Base-by-base conservation (phyloP, 495 filamentous ascomycete genomes). In the Neurospora sublineolata region DNA sequence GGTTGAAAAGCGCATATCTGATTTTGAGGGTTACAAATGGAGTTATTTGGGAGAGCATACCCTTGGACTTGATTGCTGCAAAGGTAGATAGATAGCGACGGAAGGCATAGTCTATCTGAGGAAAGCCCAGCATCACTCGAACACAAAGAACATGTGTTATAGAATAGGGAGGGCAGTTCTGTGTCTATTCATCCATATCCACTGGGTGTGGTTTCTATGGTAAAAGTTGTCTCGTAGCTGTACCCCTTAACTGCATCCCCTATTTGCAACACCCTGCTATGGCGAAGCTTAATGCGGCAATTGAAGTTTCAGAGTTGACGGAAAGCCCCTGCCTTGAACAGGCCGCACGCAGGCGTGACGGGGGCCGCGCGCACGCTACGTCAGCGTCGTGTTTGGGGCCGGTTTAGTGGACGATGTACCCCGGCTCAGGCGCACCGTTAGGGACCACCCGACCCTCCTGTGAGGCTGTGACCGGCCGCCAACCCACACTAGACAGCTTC, bases 181-280 rank as follows among this genome's bases (percentile, higher is more conserved):
- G 6, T 33, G 14, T 33, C 27, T 64, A 3, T 36, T 64, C 27
- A 7, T 58, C 2, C 4, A 58, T 20, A 23, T 14, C 4, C 20
- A 58, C 4, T 30, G 20, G 5, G 23, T 23, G 14, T 14, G 20
- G n/a, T 58, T 27, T 58, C 11, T 6, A 7, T 58, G 20, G 11
- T 27, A 27, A 27, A 58, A 27, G 46, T 1, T 5, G 10, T 23
- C 20, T 27, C 23, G 7, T 30, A 4, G 20, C 20, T 23, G 27
- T 64, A 33, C 12, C 27, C 52, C 52, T 33, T 64, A 64, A 36
- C 6, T 33, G 27, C 14, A 41, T 20, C 30, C 37, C n/a, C 68
- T 70, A 58, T n/a, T n/a, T 70, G 41, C 69, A 52, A 70, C 16
- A 58, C 39, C 39, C 69, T 52, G 69, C 52, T 37, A 64, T 70